These are phyloP conservation scores for Nitzschia sp. DNA, from an alignment of 108 stramenopile species.

Conservation along the genomic window DNA sequence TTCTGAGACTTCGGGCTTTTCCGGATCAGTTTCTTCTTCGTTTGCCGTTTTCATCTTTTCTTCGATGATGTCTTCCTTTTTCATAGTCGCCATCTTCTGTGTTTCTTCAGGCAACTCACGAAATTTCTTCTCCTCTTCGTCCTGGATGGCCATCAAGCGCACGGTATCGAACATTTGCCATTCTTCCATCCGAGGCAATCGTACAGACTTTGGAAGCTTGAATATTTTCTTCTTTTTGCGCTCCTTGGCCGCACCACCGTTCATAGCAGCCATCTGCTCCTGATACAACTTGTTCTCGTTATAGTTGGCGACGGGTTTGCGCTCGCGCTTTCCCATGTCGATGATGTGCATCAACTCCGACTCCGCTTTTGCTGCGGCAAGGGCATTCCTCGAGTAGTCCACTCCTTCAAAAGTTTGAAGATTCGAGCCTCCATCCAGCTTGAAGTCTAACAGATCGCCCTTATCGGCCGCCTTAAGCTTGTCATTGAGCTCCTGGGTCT, in stretches of 20 bases:
- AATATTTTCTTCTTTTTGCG: slow-evolving; percentile 72
- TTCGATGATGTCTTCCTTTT: slow-evolving; percentile 20
- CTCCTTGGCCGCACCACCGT: slow-evolving; percentile 50
- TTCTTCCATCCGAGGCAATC: slow-evolving; percentile 94
- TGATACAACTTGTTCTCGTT: slow-evolving; percentile 86
- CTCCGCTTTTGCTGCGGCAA: slow-evolving; percentile 57
- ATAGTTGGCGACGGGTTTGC: slow-evolving; percentile 82
- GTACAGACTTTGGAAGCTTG: slow-evolving; percentile 85
- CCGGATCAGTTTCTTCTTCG: slow-evolving; percentile 13
- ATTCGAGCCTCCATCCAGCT: slow-evolving; percentile 85
- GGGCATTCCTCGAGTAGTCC: slow-evolving; percentile 77
- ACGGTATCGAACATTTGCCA: slow-evolving; percentile 94
- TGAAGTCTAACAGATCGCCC: slow-evolving; percentile 96
- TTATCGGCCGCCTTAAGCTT: slow-evolving; percentile 95
- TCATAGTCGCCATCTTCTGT: slow-evolving; percentile 41
- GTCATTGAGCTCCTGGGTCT: slow-evolving; percentile 92
- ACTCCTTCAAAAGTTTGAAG: slow-evolving; percentile 96
- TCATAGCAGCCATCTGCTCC: slow-evolving; percentile 77
- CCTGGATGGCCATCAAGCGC: slow-evolving; percentile 78
- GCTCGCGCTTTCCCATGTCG: slow-evolving; percentile 94
- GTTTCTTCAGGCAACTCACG: slow-evolving; percentile 64
- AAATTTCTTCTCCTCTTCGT: slow-evolving; percentile 80
- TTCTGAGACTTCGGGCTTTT: slow-evolving; percentile 34
- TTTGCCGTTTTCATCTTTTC: slow-evolving; percentile 20
- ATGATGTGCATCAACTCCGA: slow-evolving; percentile 79